Percentiles rank a stretch among this genome's conserved stretches.
Conservation (phyloP, 2,329 filamentous ascomycete species). For the Venturia carpophila region DNA sequence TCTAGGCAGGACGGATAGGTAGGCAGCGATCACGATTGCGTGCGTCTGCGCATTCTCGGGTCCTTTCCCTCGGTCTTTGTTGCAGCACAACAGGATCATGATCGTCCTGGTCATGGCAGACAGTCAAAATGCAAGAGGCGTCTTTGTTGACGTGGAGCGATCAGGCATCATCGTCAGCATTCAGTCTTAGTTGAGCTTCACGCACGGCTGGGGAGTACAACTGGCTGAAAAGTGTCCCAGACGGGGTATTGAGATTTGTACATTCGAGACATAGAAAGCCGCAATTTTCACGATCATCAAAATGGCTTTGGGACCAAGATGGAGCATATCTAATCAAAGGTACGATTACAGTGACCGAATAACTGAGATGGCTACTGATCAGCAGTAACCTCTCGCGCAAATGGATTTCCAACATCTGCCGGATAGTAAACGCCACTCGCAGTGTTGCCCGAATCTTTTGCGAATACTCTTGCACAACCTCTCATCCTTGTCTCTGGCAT, state of each 20-base stretch:
- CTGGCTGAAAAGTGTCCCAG: no score
- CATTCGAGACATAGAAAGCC: no score
- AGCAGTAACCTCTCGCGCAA: no score
- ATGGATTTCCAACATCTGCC: not conserved
- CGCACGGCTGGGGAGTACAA: no score
- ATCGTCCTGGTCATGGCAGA: not conserved
- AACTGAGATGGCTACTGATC: no score
- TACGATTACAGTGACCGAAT: no score
- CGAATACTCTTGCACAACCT: not conserved
- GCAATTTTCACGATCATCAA: no score
- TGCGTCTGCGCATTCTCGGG: not conserved
- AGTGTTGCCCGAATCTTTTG: not conserved
- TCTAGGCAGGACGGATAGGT: not conserved
- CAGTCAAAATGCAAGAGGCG: not conserved
- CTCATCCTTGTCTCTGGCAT: not conserved
- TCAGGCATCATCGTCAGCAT: not conserved
- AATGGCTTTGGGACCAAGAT: no score
- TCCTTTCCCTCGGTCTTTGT: not conserved
- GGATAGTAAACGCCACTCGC: not conserved
- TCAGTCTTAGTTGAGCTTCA: not conserved
- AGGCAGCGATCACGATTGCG: not conserved
- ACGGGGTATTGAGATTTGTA: no score
- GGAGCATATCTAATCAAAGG: no score
- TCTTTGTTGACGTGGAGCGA: not conserved
- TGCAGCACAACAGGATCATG: not conserved